Evolutionary conservation across 495 filamentous ascomycete genomes (phyloP).

Genomic region (Talaromyces trachyspermus): DNA sequence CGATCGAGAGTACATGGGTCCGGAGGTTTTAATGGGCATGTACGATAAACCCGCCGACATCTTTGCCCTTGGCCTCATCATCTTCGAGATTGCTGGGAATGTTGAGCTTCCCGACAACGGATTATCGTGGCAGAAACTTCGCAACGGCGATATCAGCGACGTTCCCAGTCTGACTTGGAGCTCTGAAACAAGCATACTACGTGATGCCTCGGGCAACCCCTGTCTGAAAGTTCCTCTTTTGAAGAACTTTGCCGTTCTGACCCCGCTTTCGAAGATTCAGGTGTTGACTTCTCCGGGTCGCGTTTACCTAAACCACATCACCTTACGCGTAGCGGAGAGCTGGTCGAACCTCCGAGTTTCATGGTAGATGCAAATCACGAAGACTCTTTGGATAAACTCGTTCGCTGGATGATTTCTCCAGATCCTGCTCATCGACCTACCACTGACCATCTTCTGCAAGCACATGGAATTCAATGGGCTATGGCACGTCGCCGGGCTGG

Average conservation of each 20-base stretch:
- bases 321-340: slow-evolving; percentile 52
- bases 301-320: slow-evolving; percentile 20
- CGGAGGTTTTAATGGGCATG: slow-evolving; percentile 75
- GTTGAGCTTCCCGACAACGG: slow-evolving; percentile 89
- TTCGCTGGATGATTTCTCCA: slow-evolving; percentile 80
- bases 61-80: slow-evolving; percentile 87
- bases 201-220: slow-evolving; percentile 70
- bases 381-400: slow-evolving; percentile 73
- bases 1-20: slow-evolving; percentile 91
- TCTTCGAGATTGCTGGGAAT: slow-evolving; percentile 89
- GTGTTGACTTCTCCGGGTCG: slow-evolving; percentile 19
- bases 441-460: slow-evolving; percentile 60
- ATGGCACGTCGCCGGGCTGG: slow-evolving; percentile 65
- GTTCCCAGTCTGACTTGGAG: slow-evolving; percentile 78
- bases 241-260: slow-evolving; percentile 47
- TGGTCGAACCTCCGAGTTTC: slow-evolving; percentile 71
- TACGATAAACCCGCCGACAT: slow-evolving; percentile 89
- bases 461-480: slow-evolving; percentile 69
- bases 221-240: slow-evolving; percentile 40
- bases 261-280: slow-evolving; percentile 37
- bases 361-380: slow-evolving; percentile 67
- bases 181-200: slow-evolving; percentile 57
- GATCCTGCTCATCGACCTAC: slow-evolving; percentile 66
- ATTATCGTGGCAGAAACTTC: slow-evolving; percentile 75
- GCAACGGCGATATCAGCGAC: slow-evolving; percentile 78